Conservation (phyloP, 352 stramenopile species). For the Pythium periplocum region DNA sequence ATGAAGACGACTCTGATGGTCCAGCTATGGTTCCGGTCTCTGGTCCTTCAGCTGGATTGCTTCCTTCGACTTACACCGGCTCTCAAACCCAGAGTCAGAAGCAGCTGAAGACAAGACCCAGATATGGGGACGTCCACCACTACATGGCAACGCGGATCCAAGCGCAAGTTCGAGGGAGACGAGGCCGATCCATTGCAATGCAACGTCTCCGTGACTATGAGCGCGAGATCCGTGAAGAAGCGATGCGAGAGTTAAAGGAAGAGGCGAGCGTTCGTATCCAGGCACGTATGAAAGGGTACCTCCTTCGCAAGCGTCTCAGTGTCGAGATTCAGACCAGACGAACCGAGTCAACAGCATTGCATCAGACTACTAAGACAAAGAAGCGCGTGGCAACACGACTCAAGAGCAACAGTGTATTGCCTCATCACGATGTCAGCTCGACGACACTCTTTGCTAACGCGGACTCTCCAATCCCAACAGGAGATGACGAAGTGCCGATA, state of each 20-base stretch:
- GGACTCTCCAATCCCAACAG: no score
- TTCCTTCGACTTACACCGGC: constrained; percentile 8
- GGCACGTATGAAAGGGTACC: constrained; percentile 21
- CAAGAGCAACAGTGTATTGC: neutral
- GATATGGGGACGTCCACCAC: constrained; percentile 8
- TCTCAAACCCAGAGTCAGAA: constrained; percentile 4
- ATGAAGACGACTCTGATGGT: no score
- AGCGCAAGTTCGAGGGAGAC: constrained; percentile 23
- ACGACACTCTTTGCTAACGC: neutral
- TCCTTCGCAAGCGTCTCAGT: no score
- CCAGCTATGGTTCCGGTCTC: no score
- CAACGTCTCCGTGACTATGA: constrained; percentile 21
- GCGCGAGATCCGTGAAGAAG: constrained; percentile 34
- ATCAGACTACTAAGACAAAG: no score
- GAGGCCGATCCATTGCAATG: constrained; percentile 18
- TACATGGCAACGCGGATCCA: constrained; percentile 42
- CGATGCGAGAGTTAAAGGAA: constrained; percentile 25
- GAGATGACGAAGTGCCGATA: constrained; percentile 16
- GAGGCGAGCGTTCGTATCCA: constrained; percentile 35
- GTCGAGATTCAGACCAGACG: no score
- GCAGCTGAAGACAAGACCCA: neutral
- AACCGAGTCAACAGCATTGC: no score
- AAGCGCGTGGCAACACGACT: no score
- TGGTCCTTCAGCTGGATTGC: no score
- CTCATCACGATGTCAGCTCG: neutral